phyloP scores from a whole-genome alignment of 257 asterid species.

The Gentiana macrophylla region DNA sequence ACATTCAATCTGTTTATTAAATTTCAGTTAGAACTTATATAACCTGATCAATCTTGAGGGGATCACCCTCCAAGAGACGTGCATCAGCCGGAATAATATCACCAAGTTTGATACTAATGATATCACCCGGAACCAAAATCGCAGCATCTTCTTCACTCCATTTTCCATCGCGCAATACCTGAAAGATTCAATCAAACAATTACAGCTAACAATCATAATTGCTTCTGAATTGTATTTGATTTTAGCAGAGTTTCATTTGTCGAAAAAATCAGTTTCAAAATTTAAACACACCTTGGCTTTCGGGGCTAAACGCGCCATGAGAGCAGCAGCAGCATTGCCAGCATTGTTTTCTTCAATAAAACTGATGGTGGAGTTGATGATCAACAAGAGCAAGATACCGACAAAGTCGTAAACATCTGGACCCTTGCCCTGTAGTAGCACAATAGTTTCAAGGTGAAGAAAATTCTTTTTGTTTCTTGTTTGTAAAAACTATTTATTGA shows the following conservation, averaged over 20 bases:
- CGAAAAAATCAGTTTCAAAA: not conserved
- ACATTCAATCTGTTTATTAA: not conserved
- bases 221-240: not conserved
- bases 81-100: slow-evolving; percentile 36
- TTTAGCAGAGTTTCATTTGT: not conserved
- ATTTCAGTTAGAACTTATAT: not conserved
- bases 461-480: not conserved
- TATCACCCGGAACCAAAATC: slow-evolving; percentile 26
- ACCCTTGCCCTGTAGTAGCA: slow-evolving; percentile 23
- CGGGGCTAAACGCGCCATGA: slow-evolving; percentile 60
- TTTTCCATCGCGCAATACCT: slow-evolving; percentile 50
- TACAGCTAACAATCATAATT: too few relatives aligned
- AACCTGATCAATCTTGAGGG: slow-evolving; percentile 34
- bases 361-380: slow-evolving; percentile 51
- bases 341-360: slow-evolving; percentile 57
- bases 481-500: not conserved
- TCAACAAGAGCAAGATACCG: slow-evolving; percentile 38
- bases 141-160: slow-evolving; percentile 33
- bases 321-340: slow-evolving; percentile 63
- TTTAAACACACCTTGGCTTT: slow-evolving; percentile 32
- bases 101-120: slow-evolving; percentile 30
- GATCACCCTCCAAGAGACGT: slow-evolving; percentile 34
- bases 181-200: slow-evolving; percentile 2
- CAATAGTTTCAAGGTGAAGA: not conserved
- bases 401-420: slow-evolving; percentile 41